Evolutionary conservation across 345 rosid genomes (phyloP), one percentile per base, ranked within the genome.

Genomic region (Cardamine chenopodiifolia): DNA sequence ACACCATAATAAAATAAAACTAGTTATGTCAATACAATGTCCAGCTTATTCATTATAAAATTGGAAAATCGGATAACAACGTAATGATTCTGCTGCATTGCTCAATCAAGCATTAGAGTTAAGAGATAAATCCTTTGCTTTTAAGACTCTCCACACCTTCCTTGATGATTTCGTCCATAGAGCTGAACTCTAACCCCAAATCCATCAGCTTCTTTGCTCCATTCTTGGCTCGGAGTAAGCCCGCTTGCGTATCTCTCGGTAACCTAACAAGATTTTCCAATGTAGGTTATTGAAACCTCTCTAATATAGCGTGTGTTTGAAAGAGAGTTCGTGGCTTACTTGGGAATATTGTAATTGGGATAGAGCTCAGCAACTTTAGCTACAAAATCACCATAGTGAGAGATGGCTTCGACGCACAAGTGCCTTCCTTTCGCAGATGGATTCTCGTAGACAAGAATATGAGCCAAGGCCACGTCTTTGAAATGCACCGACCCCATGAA

Each of bases 401-500:
- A 83, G 73, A 88, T 86, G 29, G 97, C 91, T 74, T 92, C 97
- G 13, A 90, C 89, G 62, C 97, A 90, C 79, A 90, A 17, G 81
- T 95, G 97, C 71, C 99, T 86, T 73, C 99, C 97, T 45, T 80
- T 76, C 0, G 98, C 91, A 42, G 88, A 70, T 81, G 83, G 78
- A 66, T 90, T 90, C 83, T 95, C 99, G 8, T 90, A 95, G 11
- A 90, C 92, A 82, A 92, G 66, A 20, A 95, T 85, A 80, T 95
- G 97, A 6, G 97, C 97, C 75, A 82, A 63, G 19, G 99, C 94
- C 62, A 88, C 97, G 50, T 95, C 98, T 79, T 89, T 95, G 72
- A 92, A 92, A 85, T 95, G 99, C 39, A 86, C 92, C 6, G 74
- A 87, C 70, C 99, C 99, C 91, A 95, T 92, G 68, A 89, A 89